Conservation (phyloP, 306 rosid genomes). For the Quercus alba region DNA sequence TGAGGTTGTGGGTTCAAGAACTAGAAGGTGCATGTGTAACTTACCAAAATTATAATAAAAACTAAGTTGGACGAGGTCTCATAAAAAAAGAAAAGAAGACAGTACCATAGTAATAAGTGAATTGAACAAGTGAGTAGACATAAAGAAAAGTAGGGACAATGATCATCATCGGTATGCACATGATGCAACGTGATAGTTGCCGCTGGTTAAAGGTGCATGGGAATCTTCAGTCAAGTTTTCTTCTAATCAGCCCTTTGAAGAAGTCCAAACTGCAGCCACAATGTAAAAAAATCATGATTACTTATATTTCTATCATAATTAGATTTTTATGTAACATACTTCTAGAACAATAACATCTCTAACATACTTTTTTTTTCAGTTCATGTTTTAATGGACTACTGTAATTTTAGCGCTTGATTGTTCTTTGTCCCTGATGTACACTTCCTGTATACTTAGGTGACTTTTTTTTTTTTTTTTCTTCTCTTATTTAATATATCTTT, state of each 20-base stretch:
- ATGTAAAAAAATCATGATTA: constrained; percentile 12
- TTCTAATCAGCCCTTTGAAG: constrained; percentile 71
- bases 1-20: too few species aligned
- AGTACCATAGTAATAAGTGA: neutral
- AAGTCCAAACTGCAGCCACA: constrained; percentile 68
- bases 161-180: constrained; percentile 22
- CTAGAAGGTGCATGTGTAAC: too few species aligned
- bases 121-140: neutral
- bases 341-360: neutral
- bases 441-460: too few species aligned
- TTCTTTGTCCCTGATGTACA: too few species aligned
- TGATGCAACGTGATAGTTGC: constrained; percentile 18
- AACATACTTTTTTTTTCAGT: too few species aligned
- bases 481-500: too few species aligned
- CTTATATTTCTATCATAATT: neutral
- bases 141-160: neutral
- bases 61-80: constrained; percentile 24
- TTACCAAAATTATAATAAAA: neutral
- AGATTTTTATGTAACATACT: neutral
- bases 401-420: too few species aligned
- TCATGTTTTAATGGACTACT: too few species aligned
- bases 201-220: constrained; percentile 24
- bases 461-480: too few species aligned
- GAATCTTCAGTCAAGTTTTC: constrained; percentile 56
- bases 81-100: neutral